Evolutionary conservation across 805 yeast genomes (phyloP).

Genomic region (Sugiyamaella smithiae): DNA sequence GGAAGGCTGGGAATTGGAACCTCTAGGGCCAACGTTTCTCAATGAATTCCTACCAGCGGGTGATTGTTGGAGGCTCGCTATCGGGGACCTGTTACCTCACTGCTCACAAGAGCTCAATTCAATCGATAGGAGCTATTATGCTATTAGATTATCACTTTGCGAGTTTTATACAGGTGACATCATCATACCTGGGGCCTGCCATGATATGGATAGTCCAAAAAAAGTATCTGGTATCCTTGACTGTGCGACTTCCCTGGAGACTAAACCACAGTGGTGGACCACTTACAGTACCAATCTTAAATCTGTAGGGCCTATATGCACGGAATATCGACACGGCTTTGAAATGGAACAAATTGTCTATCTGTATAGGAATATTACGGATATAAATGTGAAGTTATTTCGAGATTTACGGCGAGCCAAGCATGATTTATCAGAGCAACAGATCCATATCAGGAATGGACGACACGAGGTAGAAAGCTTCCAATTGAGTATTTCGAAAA

Average conservation of each 20-base stretch:
- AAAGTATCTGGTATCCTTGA: not conserved
- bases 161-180: slow-evolving; percentile 32
- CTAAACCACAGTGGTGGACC: slow-evolving; percentile 62
- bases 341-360: slow-evolving; percentile 19
- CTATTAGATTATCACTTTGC: slow-evolving; percentile 30
- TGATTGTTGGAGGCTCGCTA: slow-evolving; percentile 27
- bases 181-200: not conserved
- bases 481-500: not conserved
- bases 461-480: not conserved
- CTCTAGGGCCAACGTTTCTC: not conserved
- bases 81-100: slow-evolving; percentile 26
- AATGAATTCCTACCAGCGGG: slow-evolving; percentile 19
- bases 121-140: slow-evolving; percentile 24
- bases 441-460: not conserved
- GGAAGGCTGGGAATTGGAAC: not conserved
- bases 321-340: slow-evolving; percentile 24
- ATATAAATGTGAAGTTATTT: not conserved
- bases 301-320: slow-evolving; percentile 50
- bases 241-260: slow-evolving; percentile 30
- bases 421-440: not conserved
- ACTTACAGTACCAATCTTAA: slow-evolving; percentile 65
- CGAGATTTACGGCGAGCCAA: not conserved
- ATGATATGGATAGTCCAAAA: not conserved
- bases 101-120: slow-evolving; percentile 24
- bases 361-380: slow-evolving; percentile 14